Base-by-base conservation (phyloP, 768 basidiomycete genomes). In the Cyathus striatus region DNA sequence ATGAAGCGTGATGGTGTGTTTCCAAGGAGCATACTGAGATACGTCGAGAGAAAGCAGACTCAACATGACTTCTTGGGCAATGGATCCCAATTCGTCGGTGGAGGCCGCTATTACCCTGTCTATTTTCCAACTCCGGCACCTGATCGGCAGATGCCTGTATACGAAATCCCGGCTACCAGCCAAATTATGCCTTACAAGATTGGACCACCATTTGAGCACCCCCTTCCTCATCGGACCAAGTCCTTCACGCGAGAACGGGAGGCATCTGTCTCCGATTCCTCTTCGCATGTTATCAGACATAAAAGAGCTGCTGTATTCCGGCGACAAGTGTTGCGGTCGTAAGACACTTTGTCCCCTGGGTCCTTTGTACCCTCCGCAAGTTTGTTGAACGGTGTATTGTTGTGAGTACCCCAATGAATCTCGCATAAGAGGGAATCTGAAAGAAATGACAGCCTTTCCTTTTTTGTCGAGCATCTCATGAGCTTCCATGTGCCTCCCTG, bases 1-100 rank as follows among this genome's bases (percentile, higher is more conserved):
- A 50, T 58, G 50, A 56, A 43, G 52, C 49, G 55, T 71, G 69
- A 71, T 69, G 68, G 63, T 51, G 44, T 61, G 72, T 74, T 68
- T 69, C 69, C 65, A 74, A 66, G 72, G 68, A 61, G 60, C 49
- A 49, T 48, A 47, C 41, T 45, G 38, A 56, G 60, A 62, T 55
- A 60, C 52, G 58, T 58, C 50, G 50, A 48, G 50, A 51, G 52
- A 49, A 53, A 60, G 53, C 52, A 60, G 57, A 55, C 53, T 51
- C 55, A 55, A 57, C 55, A 53, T 58, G 58, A 45, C 43, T 34
- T 37, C 36, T 18, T 14, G 12, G 9, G 13, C 10, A 45, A 45
- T 39, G 41, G 51, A 55, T 45, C 47, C 46, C 41, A 38, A 48
- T 51, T 52, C 43, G 45, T 58, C 50, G 53, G 55, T 51, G 53